phyloP scores from a whole-genome alignment of 1,139 yeast species.

The Hansenula anomala region DNA sequence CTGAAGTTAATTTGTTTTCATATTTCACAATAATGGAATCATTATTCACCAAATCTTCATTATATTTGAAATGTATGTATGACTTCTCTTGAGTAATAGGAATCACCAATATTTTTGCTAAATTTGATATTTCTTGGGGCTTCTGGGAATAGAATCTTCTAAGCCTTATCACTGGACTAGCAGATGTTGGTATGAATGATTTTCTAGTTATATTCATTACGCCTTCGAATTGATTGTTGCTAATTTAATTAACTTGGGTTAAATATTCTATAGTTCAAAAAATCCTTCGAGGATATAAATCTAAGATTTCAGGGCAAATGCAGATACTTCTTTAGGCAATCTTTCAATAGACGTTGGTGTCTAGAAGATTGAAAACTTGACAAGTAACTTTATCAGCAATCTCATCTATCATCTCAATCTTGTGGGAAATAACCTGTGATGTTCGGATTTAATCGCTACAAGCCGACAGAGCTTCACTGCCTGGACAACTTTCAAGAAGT shows the following conservation, averaged over 20 bases:
- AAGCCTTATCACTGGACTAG: neutral
- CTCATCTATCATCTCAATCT: no score
- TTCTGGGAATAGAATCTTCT: neutral
- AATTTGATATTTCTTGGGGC: conserved; percentile 1
- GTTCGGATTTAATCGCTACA: neutral
- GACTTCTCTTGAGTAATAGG: conserved; percentile 57
- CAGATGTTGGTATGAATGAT: no score
- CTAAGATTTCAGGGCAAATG: no score
- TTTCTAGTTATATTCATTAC: neutral
- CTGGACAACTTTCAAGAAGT: no score
- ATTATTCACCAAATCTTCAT: conserved; percentile 28
- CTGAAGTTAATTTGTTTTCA: conserved; percentile 36
- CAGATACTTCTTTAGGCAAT: no score
- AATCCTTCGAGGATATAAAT: no score
- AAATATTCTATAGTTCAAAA: no score
- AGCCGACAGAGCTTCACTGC: no score
- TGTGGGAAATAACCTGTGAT: neutral
- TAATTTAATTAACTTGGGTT: neutral
- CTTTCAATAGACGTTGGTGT: no score
- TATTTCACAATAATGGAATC: conserved; percentile 25
- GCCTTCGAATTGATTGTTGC: neutral
- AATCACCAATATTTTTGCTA: conserved; percentile 34
- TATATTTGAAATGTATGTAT: conserved; percentile 57
- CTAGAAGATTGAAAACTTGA: no score
- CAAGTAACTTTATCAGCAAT: no score